Conservation (phyloP, 2,329 filamentous ascomycete species). For the Nemania serpens region DNA sequence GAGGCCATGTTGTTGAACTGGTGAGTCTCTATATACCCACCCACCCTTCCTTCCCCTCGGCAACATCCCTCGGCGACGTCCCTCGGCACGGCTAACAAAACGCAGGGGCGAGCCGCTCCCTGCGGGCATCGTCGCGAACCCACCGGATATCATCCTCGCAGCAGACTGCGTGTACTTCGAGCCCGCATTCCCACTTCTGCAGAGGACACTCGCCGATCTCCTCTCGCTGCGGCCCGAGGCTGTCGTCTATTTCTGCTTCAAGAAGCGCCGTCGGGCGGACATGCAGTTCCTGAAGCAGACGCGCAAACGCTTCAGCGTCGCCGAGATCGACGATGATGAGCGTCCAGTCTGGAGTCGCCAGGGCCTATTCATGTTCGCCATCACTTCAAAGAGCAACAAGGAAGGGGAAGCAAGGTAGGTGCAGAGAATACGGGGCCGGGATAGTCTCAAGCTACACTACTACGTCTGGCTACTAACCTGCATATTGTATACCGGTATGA, state of each 20-base stretch:
- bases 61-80: too few species aligned
- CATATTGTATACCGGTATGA: too few species aligned
- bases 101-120: slow-evolving; percentile 65
- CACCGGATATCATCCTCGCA: slow-evolving; percentile 84
- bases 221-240: slow-evolving; percentile 71
- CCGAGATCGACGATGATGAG: slow-evolving; percentile 66
- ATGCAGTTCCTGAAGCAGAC: slow-evolving; percentile 75
- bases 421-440: not conserved
- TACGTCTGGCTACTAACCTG: too few species aligned
- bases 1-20: slow-evolving; percentile 78
- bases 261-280: slow-evolving; percentile 83
- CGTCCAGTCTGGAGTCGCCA: slow-evolving; percentile 60
- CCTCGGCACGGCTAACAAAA: slow-evolving; percentile 4
- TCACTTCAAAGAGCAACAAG: slow-evolving; percentile 38
- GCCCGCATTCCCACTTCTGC: slow-evolving; percentile 86
- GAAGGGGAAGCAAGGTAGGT: not conserved
- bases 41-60: not conserved
- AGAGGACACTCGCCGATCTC: slow-evolving; percentile 76
- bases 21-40: slow-evolving; percentile 51
- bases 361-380: slow-evolving; percentile 64
- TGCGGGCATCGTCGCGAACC: slow-evolving; percentile 55
- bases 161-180: slow-evolving; percentile 98
- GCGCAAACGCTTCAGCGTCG: slow-evolving; percentile 67
- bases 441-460: too few species aligned
- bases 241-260: slow-evolving; percentile 85